phyloP scores from a whole-genome alignment of 208 protist genomes.

The Leptomonas seymouri region DNA sequence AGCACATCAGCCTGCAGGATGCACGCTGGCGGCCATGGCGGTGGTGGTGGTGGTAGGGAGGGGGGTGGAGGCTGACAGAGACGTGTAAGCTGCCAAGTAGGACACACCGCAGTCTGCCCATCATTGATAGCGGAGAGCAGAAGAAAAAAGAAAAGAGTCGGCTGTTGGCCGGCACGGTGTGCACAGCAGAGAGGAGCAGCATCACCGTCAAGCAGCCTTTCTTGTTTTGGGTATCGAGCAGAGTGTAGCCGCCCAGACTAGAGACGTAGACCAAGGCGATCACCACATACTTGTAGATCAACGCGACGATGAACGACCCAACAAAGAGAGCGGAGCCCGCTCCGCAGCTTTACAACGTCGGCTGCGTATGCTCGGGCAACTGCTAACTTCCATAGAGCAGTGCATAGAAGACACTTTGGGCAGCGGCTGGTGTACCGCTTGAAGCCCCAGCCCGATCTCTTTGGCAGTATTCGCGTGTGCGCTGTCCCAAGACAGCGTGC shows the following conservation, averaged over 20 bases:
- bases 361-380: slow-evolving; percentile 48
- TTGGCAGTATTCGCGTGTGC: neutral
- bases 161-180: slow-evolving; percentile 14
- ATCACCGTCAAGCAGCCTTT: slow-evolving; percentile 41
- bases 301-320: slow-evolving; percentile 47
- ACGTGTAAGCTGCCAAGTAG: no score
- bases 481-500: neutral
- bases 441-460: neutral
- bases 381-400: slow-evolving; percentile 54
- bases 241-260: slow-evolving; percentile 44
- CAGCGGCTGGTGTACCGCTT: neutral
- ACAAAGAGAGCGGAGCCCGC: slow-evolving; percentile 69
- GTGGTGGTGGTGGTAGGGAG: no score
- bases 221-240: slow-evolving; percentile 46
- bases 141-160: slow-evolving; percentile 36
- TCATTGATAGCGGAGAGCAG: slow-evolving; percentile 52
- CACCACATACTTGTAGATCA: slow-evolving; percentile 37
- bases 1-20: no score
- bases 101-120: no score
- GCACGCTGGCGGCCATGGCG: no score
- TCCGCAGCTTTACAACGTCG: slow-evolving; percentile 42
- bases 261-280: slow-evolving; percentile 43
- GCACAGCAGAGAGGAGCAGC: slow-evolving; percentile 35
- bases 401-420: slow-evolving; percentile 43
- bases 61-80: no score